Base-by-base conservation (phyloP, 495 filamentous ascomycete species). In the Podospora didyma region DNA sequence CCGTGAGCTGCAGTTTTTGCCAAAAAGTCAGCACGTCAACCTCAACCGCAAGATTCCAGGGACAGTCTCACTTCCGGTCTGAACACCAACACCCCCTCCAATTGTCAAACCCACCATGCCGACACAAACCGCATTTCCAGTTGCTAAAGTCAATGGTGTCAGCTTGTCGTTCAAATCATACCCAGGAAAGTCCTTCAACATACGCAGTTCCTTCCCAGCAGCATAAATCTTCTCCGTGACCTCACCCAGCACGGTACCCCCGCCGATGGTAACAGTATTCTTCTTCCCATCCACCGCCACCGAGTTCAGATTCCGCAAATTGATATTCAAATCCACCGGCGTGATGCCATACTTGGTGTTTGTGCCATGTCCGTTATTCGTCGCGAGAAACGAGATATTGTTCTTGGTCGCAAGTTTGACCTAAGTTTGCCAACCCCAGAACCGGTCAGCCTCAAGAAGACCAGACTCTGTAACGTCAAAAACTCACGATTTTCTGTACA, bases 31-130 rank as follows among this genome's bases (percentile, higher is more conserved):
- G 26, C 26, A n/a, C n/a, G n/a, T n/a, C n/a, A n/a, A n/a, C n/a
- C n/a, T n/a, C n/a, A n/a, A n/a, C n/a, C n/a, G n/a, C n/a, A n/a
- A n/a, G n/a, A n/a, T n/a, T n/a, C n/a, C n/a, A n/a, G n/a, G n/a
- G n/a, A n/a, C n/a, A 31, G 26, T 4, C 26, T 31, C 9, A 31
- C 26, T 31, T 9, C 26, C 26, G 4, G 26, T 31, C 26, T 31
- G 26, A 9, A 17, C 39, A 3, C 75, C 73, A n/a, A 75, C 51
- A 19, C 73, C 75, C 16, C 63, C 76, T 20, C 76, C 76, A 28
- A 79, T 62, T 7, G 71, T 68, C 9, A 67, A 69, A 7, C 73
- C 73, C 49, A 72, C 47, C 17, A 72, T 51, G 19, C 73, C 72
- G 23, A 42, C 39, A 14, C 39, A 42, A 14, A 72, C 66, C 46